Conservation (phyloP, 306 rosid species). For the Sesbania bispinosa region DNA sequence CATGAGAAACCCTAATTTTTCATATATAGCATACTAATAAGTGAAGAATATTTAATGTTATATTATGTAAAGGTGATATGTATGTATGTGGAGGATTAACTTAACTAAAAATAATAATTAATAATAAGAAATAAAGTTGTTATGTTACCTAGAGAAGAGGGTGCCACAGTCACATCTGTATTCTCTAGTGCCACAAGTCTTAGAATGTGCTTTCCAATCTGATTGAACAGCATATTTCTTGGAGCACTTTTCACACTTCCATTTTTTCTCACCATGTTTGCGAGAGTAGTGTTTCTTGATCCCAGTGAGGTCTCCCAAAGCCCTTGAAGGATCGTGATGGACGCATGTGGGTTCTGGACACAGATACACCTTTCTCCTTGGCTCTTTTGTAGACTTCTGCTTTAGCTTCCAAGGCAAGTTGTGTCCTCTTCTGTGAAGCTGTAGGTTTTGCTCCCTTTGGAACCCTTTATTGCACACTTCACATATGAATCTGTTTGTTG, state of each 20-base stretch:
- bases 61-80: too few relatives aligned
- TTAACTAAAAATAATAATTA: too few relatives aligned
- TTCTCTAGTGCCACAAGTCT: constrained; percentile 92
- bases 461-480: constrained; percentile 98
- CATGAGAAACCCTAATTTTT: constrained; percentile 21
- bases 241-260: constrained; percentile 95
- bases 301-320: constrained; percentile 92
- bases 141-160: constrained; percentile 91
- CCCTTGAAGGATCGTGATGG: constrained; percentile 90
- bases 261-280: constrained; percentile 95
- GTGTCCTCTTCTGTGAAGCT: constrained; percentile 98
- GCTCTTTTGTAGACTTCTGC: constrained; percentile 83
- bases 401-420: constrained; percentile 96
- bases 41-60: too few relatives aligned
- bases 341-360: constrained; percentile 96
- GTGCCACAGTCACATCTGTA: constrained; percentile 96
- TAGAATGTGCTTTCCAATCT: constrained; percentile 96
- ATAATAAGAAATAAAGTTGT: too few relatives aligned
- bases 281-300: constrained; percentile 86
- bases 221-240: constrained; percentile 94
- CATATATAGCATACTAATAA: too few relatives aligned
- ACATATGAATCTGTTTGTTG: constrained; percentile 94
- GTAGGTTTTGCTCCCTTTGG: constrained; percentile 94
- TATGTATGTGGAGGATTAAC: too few relatives aligned
- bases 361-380: constrained; percentile 77